Evolutionary conservation across 495 filamentous ascomycete genomes (phyloP).

Genomic region (Acidomyces sp.): DNA sequence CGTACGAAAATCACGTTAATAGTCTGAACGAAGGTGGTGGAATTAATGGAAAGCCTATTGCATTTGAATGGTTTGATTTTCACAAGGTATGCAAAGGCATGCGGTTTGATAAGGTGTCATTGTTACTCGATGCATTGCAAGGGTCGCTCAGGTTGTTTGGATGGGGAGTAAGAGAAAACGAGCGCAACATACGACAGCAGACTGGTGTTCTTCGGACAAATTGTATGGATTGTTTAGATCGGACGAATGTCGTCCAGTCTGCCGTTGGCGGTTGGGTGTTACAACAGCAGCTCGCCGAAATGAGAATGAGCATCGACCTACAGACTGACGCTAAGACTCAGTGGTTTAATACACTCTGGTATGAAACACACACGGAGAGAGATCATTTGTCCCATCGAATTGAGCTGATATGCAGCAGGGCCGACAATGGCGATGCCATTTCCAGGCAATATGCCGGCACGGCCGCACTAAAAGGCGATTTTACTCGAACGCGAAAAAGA

Average conservation of each 20-base stretch:
- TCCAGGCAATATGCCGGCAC: constrained; percentile 69
- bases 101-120: constrained; percentile 87
- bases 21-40: constrained; percentile 49
- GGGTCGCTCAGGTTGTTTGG: constrained; percentile 49
- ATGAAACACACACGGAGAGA: not conserved
- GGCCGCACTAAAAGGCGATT: constrained; percentile 88
- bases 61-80: constrained; percentile 94
- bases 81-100: constrained; percentile 82
- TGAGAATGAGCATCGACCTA: constrained; percentile 56
- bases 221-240: constrained; percentile 95
- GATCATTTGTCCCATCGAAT: not conserved
- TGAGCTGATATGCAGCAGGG: constrained; percentile 24
- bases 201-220: constrained; percentile 73
- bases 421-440: constrained; percentile 77
- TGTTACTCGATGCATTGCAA: constrained; percentile 57
- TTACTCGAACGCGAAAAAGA: constrained; percentile 77
- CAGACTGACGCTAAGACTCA: constrained; percentile 57
- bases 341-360: constrained; percentile 90
- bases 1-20: constrained; percentile 54
- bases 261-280: constrained; percentile 67
- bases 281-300: constrained; percentile 58
- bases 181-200: constrained; percentile 36
- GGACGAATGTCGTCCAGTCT: constrained; percentile 86
- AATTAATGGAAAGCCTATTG: constrained; percentile 40
- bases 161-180: constrained; percentile 34